Evolutionary conservation across 2,329 filamentous ascomycete genomes (phyloP).

Genomic region (Leptographium wingfieldii): DNA sequence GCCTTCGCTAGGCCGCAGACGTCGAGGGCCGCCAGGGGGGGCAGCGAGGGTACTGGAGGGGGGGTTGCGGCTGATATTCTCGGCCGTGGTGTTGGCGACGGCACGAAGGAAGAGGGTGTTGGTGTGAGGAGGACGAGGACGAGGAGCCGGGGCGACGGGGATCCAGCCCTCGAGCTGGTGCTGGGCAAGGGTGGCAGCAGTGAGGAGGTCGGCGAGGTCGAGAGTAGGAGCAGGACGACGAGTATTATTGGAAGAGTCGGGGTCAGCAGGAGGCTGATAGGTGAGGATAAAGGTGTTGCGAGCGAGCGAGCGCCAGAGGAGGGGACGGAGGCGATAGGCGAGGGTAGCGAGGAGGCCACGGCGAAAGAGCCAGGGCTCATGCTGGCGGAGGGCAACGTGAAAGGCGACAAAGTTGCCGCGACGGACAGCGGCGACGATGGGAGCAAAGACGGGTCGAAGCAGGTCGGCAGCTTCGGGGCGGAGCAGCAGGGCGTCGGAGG

Average conservation of each 20-base stretch:
- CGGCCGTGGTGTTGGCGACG: slow-evolving; percentile 32
- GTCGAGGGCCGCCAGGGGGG: slow-evolving; percentile 33
- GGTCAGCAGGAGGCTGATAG: slow-evolving; percentile 49
- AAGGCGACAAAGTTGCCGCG: slow-evolving; percentile 60
- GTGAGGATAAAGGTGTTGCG: slow-evolving; percentile 67
- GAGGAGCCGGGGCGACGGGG: slow-evolving; percentile 21
- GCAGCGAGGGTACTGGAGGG: slow-evolving; percentile 25
- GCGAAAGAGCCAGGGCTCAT: slow-evolving; percentile 61
- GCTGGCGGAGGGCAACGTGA: slow-evolving; percentile 50
- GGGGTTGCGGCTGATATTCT: slow-evolving; percentile 5
- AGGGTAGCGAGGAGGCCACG: slow-evolving; percentile 67
- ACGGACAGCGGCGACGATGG: slow-evolving; percentile 59
- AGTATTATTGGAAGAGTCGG: slow-evolving; percentile 4
- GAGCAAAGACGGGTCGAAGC: slow-evolving; percentile 54
- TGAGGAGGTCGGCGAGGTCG: slow-evolving; percentile 55
- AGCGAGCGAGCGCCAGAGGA: slow-evolving; percentile 74
- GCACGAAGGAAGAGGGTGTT: slow-evolving; percentile 39
- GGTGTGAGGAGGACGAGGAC: slow-evolving; percentile 28
- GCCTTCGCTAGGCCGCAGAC: slow-evolving; percentile 44
- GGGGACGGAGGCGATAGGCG: slow-evolving; percentile 61
- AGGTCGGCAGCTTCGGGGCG: slow-evolving; percentile 55
- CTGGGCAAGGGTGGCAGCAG: slow-evolving; percentile 53
- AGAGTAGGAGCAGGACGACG: slow-evolving; percentile 59
- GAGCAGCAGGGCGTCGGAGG: slow-evolving; percentile 51
- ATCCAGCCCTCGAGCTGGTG: slow-evolving; percentile 46